Percentiles rank a stretch among this genome's conserved stretches.
Conservation (phyloP, 1,139 yeast species). For the Geotrichum klebahnii region DNA sequence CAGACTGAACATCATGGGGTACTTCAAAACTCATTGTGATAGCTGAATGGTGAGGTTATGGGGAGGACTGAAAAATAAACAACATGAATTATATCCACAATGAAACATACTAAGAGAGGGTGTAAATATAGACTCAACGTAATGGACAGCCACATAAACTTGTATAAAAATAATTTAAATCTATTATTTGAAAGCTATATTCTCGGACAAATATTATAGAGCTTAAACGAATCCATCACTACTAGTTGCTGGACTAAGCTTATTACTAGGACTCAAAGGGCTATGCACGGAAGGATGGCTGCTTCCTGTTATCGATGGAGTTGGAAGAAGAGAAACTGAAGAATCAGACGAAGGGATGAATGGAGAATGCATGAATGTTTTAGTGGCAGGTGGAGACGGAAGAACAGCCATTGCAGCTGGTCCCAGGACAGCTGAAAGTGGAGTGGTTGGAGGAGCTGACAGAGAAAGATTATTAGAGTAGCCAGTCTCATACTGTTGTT, state of each 20-base stretch:
- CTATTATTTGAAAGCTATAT: too few relatives aligned
- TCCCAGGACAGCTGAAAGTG: slow-evolving; percentile 40
- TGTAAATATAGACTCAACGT: too few relatives aligned
- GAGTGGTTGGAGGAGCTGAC: slow-evolving; percentile 34
- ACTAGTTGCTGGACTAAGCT: not conserved
- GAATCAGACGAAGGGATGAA: slow-evolving; percentile 26
- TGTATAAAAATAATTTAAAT: too few relatives aligned
- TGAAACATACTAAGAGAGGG: too few relatives aligned
- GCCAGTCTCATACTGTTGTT: not conserved
- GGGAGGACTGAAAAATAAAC: not conserved
- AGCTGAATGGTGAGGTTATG: not conserved
- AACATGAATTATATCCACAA: not conserved
- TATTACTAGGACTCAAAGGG: slow-evolving; percentile 2
- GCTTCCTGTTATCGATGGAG: slow-evolving; percentile 4
- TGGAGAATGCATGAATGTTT: slow-evolving; percentile 25
- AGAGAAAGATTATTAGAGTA: slow-evolving; percentile 11
- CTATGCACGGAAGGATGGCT: not conserved
- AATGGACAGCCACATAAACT: too few relatives aligned
- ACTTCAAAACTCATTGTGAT: slow-evolving; percentile 11
- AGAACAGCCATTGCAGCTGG: slow-evolving; percentile 41
- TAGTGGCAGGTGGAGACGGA: slow-evolving; percentile 27
- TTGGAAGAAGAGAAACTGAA: slow-evolving; percentile 18
- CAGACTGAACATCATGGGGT: slow-evolving; percentile 28
- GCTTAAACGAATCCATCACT: slow-evolving; percentile 2
- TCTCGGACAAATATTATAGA: not conserved